These are phyloP conservation scores for Vaucheria bursata DNA, from an alignment of 352 stramenopile species.

Conservation along the genomic window DNA sequence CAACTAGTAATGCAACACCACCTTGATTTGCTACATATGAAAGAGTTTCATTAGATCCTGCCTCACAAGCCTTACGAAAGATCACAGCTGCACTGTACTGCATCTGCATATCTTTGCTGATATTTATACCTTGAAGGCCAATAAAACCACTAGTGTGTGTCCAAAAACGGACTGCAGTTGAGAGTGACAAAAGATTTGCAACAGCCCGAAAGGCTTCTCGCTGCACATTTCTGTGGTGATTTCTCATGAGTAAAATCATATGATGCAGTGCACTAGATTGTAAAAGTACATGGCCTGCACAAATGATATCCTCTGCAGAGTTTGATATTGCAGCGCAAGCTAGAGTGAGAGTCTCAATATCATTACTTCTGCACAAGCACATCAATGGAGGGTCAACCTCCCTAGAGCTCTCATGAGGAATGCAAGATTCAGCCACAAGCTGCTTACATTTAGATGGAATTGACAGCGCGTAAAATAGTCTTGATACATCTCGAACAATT, in stretches of 20 bases:
- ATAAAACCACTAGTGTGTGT: conserved; percentile 60
- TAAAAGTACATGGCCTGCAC: conserved; percentile 69
- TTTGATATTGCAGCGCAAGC: conserved; percentile 80
- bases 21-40: conserved; percentile 56
- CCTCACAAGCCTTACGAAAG: conserved; percentile 80
- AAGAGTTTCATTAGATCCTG: conserved; percentile 65
- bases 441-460: conserved; percentile 68
- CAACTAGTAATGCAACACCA: conserved; percentile 69
- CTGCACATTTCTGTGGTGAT: conserved; percentile 72
- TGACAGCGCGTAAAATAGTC: conserved; percentile 71
- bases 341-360: conserved; percentile 78
- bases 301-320: conserved; percentile 63
- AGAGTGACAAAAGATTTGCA: conserved; percentile 74
- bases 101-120: conserved; percentile 76
- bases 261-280: conserved; percentile 72
- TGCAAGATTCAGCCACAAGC: conserved; percentile 51
- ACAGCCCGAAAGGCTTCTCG: conserved; percentile 77
- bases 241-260: conserved; percentile 72
- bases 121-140: conserved; percentile 74
- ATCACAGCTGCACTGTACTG: conserved; percentile 82
- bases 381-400: conserved; percentile 58
- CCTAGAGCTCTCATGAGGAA: background rate
- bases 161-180: conserved; percentile 57
- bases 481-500: conserved; percentile 74
- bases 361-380: conserved; percentile 59